A percentile compares a stretch with the other conserved stretches of the same genome.
phyloP scores from a whole-genome alignment of 441 rosid species.

The Pelargonium australe region DNA sequence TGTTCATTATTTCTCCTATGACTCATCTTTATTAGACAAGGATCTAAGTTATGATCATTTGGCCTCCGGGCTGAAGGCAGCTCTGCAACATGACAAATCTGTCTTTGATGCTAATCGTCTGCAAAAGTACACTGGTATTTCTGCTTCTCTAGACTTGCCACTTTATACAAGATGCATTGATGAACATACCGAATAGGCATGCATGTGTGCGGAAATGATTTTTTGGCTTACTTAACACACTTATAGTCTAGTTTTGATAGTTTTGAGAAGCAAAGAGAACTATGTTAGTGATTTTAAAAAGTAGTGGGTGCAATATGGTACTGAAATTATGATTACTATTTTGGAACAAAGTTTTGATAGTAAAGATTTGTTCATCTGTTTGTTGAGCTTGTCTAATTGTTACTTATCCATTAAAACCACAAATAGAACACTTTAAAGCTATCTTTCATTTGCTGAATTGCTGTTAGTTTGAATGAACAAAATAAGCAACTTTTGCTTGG shows the following conservation, averaged over 20 bases:
- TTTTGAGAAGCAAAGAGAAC: neutral
- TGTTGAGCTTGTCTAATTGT: neutral
- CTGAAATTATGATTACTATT: neutral
- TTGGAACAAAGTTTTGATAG: neutral
- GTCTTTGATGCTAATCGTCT: slow-evolving; percentile 62
- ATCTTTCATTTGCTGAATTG: neutral
- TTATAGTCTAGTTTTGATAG: neutral
- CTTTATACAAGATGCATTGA: neutral
- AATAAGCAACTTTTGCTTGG: neutral
- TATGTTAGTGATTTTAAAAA: neutral
- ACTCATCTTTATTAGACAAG: slow-evolving; percentile 16
- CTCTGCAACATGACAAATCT: slow-evolving; percentile 55
- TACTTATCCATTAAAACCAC: neutral
- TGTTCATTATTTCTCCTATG: neutral
- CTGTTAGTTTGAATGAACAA: neutral
- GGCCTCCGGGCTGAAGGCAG: slow-evolving; percentile 56
- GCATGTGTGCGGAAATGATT: neutral
- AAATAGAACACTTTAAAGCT: neutral
- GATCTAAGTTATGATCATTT: slow-evolving; percentile 54
- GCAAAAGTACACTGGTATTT: slow-evolving; percentile 55
- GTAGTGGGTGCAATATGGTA: neutral
- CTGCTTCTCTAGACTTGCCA: neutral
- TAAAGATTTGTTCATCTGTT: neutral
- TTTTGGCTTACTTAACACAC: neutral
- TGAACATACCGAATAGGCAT: neutral